Conservation (phyloP, 208 protist species). For the Acanthamoeba castellanii region DNA sequence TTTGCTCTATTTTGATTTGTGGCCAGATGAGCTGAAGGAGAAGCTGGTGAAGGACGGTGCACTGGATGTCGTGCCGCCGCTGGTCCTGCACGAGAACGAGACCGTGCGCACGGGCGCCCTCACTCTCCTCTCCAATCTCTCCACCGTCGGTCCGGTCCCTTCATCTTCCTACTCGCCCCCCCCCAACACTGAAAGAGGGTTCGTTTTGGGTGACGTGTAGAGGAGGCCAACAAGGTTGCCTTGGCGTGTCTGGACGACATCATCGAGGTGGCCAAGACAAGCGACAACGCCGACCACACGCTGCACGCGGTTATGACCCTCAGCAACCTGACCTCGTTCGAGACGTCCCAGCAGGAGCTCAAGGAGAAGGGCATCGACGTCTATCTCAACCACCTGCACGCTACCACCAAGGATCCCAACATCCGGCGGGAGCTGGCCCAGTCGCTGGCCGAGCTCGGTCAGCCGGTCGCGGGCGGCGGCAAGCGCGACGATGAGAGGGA, state of each 20-base stretch:
- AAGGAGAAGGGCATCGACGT: background rate
- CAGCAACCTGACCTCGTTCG: slow-evolving; percentile 2
- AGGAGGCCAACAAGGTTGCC: background rate
- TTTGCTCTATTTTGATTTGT: background rate
- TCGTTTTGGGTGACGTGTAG: background rate
- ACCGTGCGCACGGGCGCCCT: background rate
- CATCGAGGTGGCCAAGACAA: background rate
- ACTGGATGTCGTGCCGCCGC: background rate
- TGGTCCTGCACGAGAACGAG: background rate
- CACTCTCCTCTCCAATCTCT: slow-evolving; percentile 13
- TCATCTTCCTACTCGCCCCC: background rate
- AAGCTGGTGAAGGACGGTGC: background rate
- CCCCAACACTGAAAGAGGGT: background rate
- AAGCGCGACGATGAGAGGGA: background rate
- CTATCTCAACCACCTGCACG: background rate
- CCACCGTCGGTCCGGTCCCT: background rate
- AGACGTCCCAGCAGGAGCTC: background rate
- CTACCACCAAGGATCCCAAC: background rate
- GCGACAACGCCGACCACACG: background rate
- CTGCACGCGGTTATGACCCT: background rate
- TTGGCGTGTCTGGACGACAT: background rate
- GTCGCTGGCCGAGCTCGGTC: background rate
- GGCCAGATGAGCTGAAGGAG: background rate
- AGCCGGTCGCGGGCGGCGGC: background rate
- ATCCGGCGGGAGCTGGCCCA: background rate